Evolutionary conservation across 768 basidiomycete genomes (phyloP), one percentile per base, ranked within the genome.

Genomic region (Phaeotremella skinneri): DNA sequence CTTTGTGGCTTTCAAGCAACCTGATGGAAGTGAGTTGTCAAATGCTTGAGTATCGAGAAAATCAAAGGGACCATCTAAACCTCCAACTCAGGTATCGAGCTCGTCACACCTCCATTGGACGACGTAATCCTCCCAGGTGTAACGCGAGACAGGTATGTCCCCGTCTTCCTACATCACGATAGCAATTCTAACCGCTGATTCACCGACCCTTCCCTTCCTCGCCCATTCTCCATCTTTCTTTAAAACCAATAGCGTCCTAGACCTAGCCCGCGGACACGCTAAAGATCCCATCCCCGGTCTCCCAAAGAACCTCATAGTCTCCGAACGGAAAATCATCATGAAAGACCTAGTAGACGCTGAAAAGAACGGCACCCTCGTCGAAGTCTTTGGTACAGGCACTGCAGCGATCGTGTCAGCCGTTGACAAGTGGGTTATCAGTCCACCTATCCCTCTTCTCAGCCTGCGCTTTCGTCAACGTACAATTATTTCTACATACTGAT

Each of bases 61-160:
- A 31, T 31, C 20, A 13, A 56, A 16, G 13, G 21, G 13, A 14
- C 39, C 4, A 31, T n/a, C 31, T 47, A 39, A 51, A 31, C 55
- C 17, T 31, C 53, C n/a, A 20, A 49, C 17, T 34, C 66, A 89
- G 87, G 80, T n/a, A 75, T 84, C 58, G 91, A 97, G 74, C 81
- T 96, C 53, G 81, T 90, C 62, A 96, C 94, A 0, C 89, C 93
- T 1, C 88, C 90, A 14, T 79, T 96, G 59, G 90, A 89, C 73
- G 91, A 92, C 50, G 87, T 90, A 78, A 90, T 97, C 69, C 84
- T 98, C 1, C 91, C 92, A 1, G 91, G 93, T 45, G 85, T 97
- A 25, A 96, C 92, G 5, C 85, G 93, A 62, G 87, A 88, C 68
- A 91, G 90, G 26, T 69, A 27, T 50, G 69, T 67, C 13, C 21